Percentiles rank a stretch among this genome's conserved stretches.
These are phyloP conservation scores for Xylariales sp. DNA, from an alignment of 2,329 filamentous ascomycete species.

Conservation along the genomic window DNA sequence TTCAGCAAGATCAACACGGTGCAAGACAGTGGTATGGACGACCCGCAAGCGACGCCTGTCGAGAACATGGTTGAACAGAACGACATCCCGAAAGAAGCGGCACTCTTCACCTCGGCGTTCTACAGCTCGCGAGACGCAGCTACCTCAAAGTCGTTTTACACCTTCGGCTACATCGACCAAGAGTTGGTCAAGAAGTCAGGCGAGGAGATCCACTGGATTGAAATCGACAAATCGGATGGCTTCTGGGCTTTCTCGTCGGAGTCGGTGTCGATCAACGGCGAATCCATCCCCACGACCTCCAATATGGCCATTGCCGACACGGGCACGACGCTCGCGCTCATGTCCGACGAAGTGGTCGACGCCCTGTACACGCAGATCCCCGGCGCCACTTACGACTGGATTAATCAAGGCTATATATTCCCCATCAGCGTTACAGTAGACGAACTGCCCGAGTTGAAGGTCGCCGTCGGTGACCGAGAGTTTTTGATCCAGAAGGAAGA, in stretches of 20 bases:
- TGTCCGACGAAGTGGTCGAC: conserved; percentile 70
- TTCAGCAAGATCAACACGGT: conserved; percentile 74
- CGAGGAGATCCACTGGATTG: conserved; percentile 67
- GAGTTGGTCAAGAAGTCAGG: conserved; percentile 66
- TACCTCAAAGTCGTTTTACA: conserved; percentile 70
- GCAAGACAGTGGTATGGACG: conserved; percentile 53
- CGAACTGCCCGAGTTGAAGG: conserved; percentile 68
- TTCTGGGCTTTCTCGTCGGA: conserved; percentile 75
- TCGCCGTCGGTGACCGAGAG: conserved; percentile 71
- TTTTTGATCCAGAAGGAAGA: conserved; percentile 73
- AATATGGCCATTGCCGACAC: conserved; percentile 79
- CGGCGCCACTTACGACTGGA: conserved; percentile 66
- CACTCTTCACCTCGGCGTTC: conserved; percentile 74
- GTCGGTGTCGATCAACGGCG: conserved; percentile 67
- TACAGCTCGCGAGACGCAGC: conserved; percentile 65
- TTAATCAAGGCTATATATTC: conserved; percentile 72
- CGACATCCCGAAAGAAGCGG: conserved; percentile 59
- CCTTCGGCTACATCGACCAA: conserved; percentile 77
- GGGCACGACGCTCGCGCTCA: conserved; percentile 74
- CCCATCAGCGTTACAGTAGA: conserved; percentile 63
- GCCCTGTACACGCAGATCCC: conserved; percentile 73
- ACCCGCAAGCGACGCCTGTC: conserved; percentile 69
- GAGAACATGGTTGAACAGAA: conserved; percentile 73
- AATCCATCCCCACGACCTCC: conserved; percentile 59
- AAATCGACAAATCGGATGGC: conserved; percentile 71